phyloP scores from a whole-genome alignment of 2,329 filamentous ascomycete species.

The Apiospora arundinis region DNA sequence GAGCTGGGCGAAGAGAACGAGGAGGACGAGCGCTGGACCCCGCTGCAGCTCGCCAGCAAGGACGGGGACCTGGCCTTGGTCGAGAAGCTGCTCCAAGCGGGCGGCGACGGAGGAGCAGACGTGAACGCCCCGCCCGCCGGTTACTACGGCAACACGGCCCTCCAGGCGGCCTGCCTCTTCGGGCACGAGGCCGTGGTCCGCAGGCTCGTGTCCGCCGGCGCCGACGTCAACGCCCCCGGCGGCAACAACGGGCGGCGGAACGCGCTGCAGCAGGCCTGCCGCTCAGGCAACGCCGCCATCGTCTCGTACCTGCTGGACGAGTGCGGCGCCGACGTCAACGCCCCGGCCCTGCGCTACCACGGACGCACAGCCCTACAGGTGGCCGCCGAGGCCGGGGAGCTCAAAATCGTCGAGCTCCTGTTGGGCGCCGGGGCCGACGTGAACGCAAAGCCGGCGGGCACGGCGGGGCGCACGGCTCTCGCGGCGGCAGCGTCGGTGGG shows the following conservation, averaged over 20 bases:
- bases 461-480: slow-evolving; percentile 45
- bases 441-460: slow-evolving; percentile 41
- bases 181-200: slow-evolving; percentile 32
- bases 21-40: slow-evolving; percentile 38
- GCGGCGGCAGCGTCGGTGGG: slow-evolving; percentile 42
- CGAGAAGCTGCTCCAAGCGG: slow-evolving; percentile 31
- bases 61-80: slow-evolving; percentile 39
- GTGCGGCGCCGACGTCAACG: slow-evolving; percentile 31
- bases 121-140: slow-evolving; percentile 35
- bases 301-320: slow-evolving; percentile 33
- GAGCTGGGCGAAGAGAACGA: slow-evolving; percentile 31
- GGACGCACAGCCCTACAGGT: slow-evolving; percentile 46
- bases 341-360: slow-evolving; percentile 37
- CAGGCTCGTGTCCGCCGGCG: slow-evolving; percentile 31
- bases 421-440: slow-evolving; percentile 38
- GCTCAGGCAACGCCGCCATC: slow-evolving; percentile 28
- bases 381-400: slow-evolving; percentile 40
- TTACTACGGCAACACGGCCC: slow-evolving; percentile 37
- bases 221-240: slow-evolving; percentile 37
- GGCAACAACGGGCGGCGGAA: slow-evolving; percentile 42
- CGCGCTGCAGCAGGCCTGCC: slow-evolving; percentile 45
- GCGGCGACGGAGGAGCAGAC: slow-evolving; percentile 26
- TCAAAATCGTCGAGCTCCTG: slow-evolving; percentile 33
- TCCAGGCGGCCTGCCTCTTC: slow-evolving; percentile 37
- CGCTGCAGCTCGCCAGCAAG: slow-evolving; percentile 42